Percentiles rank a stretch among this genome's conserved stretches.
These are phyloP conservation scores for Cryphonectria carpinicola DNA, from an alignment of 2,329 filamentous ascomycete genomes.

Conservation along the genomic window DNA sequence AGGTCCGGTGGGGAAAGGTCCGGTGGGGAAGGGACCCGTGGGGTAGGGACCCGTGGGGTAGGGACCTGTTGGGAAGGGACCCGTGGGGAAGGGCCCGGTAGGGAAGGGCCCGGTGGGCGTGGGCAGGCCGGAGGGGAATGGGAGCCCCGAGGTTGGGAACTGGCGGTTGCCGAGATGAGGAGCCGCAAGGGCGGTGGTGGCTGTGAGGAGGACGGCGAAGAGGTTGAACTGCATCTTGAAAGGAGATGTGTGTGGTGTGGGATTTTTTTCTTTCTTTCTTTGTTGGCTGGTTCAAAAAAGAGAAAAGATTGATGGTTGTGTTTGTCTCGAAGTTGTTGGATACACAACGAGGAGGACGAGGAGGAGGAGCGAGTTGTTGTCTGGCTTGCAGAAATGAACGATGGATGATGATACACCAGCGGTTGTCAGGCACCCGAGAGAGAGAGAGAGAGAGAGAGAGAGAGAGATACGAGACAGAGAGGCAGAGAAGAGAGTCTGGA, in stretches of 20 bases:
- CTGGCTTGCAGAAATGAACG: not conserved
- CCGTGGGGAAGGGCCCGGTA: not conserved
- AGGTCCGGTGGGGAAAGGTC: not conserved
- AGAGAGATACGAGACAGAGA: not conserved
- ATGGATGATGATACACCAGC: not conserved
- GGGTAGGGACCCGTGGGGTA: not conserved
- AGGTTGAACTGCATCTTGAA: slow-evolving; percentile 23
- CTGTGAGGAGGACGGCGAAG: slow-evolving; percentile 20
- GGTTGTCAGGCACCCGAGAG: slow-evolving; percentile 5
- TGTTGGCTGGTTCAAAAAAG: not conserved
- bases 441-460: not conserved
- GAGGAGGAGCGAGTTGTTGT: not conserved
- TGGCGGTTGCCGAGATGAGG: slow-evolving; percentile 6
- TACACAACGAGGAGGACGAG: not conserved
- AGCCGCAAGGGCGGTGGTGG: slow-evolving; percentile 22
- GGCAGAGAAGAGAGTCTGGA: not conserved
- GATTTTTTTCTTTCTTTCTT: no score
- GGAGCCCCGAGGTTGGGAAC: not conserved
- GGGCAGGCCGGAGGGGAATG: not conserved
- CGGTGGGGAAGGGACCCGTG: not conserved
- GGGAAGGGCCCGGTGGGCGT: not conserved
- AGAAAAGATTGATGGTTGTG: no score
- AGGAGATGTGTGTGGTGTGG: not conserved
- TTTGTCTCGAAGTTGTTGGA: not conserved
- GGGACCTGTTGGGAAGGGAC: not conserved